A percentile compares a stretch with the other conserved stretches of the same genome.
Conservation (phyloP, 2,329 filamentous ascomycete species). For the Sporothrix globosa region DNA sequence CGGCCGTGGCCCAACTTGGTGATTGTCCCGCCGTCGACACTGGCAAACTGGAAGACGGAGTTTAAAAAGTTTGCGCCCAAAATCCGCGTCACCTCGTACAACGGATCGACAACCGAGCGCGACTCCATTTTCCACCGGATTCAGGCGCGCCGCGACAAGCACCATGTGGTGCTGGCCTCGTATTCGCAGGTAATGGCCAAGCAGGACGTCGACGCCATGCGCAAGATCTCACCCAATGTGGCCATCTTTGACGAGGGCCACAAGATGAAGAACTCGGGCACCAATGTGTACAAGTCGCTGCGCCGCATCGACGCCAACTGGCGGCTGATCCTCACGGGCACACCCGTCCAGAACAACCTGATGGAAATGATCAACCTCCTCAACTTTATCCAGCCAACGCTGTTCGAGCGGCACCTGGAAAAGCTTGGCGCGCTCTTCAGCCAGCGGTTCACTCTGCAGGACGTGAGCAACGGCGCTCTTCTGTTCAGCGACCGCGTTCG, state of each 20-base stretch:
- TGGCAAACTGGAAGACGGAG: conserved; percentile 94
- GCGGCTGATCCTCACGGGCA: conserved; percentile 84
- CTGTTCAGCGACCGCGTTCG: conserved; percentile 85
- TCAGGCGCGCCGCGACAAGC: conserved; percentile 65
- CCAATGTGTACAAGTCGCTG: conserved; percentile 77
- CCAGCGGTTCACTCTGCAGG: conserved; percentile 82
- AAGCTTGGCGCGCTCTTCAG: conserved; percentile 87
- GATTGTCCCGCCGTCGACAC: conserved; percentile 87
- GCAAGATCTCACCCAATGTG: conserved; percentile 53
- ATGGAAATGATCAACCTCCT: conserved; percentile 88
- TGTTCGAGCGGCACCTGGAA: conserved; percentile 77
- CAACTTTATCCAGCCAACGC: conserved; percentile 86
- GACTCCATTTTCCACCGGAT: conserved; percentile 67
- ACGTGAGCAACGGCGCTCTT: conserved; percentile 77
- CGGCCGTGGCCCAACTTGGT: conserved; percentile 74
- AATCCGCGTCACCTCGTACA: conserved; percentile 72
- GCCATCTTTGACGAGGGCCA: conserved; percentile 94
- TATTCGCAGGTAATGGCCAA: conserved; percentile 61
- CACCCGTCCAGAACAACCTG: conserved; percentile 91
- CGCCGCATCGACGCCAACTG: conserved; percentile 78
- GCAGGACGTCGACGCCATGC: conserved; percentile 56
- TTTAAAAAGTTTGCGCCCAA: conserved; percentile 83
- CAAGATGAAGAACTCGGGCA: conserved; percentile 84
- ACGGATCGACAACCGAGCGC: conserved; percentile 68
- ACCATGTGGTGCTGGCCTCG: conserved; percentile 64